Conservation (phyloP, 805 yeast species). For the Metschnikowia chrysomelidarum region DNA sequence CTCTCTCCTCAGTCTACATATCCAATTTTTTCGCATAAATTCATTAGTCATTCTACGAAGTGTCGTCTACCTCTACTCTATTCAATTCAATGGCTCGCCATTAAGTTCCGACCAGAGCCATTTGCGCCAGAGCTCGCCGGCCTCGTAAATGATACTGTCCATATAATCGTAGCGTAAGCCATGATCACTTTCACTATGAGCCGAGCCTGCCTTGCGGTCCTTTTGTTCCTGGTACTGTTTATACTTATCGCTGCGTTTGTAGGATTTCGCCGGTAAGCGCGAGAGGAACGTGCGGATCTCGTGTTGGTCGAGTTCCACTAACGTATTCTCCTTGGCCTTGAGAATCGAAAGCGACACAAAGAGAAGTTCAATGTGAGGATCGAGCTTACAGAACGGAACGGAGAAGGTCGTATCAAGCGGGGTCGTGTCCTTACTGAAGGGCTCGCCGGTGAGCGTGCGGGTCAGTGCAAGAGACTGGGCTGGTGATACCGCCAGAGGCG, state of each 20-base stretch:
- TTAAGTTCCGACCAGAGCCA: constrained; percentile 58
- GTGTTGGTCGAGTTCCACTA: constrained; percentile 85
- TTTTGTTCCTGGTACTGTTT: constrained; percentile 30
- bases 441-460: constrained; percentile 6
- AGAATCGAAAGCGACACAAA: constrained; percentile 77
- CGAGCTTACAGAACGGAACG: constrained; percentile 58
- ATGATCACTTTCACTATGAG: constrained; percentile 12
- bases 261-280: constrained; percentile 49
- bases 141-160: constrained; percentile 69
- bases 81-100: no score
- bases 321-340: constrained; percentile 72
- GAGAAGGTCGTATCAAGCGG: constrained; percentile 11
- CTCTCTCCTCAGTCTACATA: no score
- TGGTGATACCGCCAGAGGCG: constrained; percentile 7
- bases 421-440: constrained; percentile 12
- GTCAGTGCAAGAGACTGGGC: constrained; percentile 10
- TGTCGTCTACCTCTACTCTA: no score
- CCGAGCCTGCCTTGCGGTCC: constrained; percentile 22
- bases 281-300: constrained; percentile 80
- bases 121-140: constrained; percentile 86
- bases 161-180: constrained; percentile 47
- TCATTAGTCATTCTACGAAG: no score
- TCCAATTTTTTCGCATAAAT: no score
- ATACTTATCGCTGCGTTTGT: constrained; percentile 32
- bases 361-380: constrained; percentile 72